Evolutionary conservation across 768 basidiomycete genomes (phyloP), one percentile per base, ranked within the genome.

Genomic region (Tylopilus sp.): DNA sequence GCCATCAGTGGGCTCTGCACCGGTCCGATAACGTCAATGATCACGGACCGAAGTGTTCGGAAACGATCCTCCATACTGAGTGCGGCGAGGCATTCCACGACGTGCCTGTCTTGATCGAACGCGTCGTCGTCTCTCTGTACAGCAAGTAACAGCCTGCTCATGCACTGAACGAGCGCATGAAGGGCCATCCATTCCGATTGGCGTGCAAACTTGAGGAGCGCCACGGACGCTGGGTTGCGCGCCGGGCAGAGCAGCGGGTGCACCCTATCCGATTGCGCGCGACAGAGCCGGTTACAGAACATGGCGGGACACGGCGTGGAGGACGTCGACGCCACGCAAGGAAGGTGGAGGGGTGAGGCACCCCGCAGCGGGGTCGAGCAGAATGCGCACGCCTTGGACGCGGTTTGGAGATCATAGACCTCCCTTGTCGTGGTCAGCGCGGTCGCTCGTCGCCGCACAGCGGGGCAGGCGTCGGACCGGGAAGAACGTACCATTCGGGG

Each of bases 201-300:
- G 46, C 81, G 74, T 12, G 82, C 82, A 57, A 81, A 84, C 40
- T 73, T 72, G 15, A 91, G 57, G 3, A 94, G 76, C 0, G 82
- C 77, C 3, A 73, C 66, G 4, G 79, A 79, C 6, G 80, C 81
- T 0, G 88, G 88, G 64, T 92, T 95, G 53, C 86, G 85, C 3
- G 78, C 72, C 5, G 83, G 76, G 57, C 92, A 95, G 11, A 94
- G 73, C 4, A 93, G 69, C 0, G 86, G 79, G 54, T 93, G 90
- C 0, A 75, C 75, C 52, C 75, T 76, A 2, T 76, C 77, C 0
- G 87, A 81, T 33, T 88, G 82, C 15, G 78, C 67, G 13, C 82
- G 76, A 63, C 92, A 95, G 2, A 91, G 78, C 3, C 89, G 79
- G 53, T 83, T 88, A 73, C 92, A 95, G 71, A 91, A 95, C 40